These are phyloP conservation scores for Coprinopsis sp. DNA, from an alignment of 768 basidiomycete species.

Conservation along the genomic window DNA sequence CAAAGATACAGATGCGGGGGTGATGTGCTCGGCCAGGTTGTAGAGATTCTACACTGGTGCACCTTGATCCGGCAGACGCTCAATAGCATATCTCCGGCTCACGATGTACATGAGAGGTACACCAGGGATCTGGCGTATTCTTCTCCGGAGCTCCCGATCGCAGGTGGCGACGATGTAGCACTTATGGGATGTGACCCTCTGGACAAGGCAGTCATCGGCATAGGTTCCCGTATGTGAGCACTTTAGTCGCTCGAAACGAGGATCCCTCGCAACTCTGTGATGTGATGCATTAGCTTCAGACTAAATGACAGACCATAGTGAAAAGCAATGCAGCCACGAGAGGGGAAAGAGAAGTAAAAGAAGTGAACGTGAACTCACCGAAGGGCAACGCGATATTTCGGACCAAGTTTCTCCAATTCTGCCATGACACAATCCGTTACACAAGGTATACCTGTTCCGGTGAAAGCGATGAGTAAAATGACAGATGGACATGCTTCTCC, in stretches of 20 bases:
- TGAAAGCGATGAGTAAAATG: conserved; percentile 6
- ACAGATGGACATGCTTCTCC: background rate
- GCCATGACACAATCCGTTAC: conserved; percentile 99
- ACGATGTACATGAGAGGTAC: conserved; percentile 98
- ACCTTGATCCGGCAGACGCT: conserved; percentile 91
- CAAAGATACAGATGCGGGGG: no score
- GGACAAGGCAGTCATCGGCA: conserved; percentile 97
- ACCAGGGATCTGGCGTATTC: conserved; percentile 89
- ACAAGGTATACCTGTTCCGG: conserved; percentile 81
- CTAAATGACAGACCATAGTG: conserved; percentile 2
- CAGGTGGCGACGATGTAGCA: conserved; percentile 98
- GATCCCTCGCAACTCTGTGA: conserved; percentile 91
- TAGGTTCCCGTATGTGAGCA: conserved; percentile 97
- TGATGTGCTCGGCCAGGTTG: background rate
- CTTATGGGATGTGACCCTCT: conserved; percentile 90
- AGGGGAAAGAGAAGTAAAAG: background rate
- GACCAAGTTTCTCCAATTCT: conserved; percentile 95
- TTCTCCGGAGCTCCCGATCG: conserved; percentile 87
- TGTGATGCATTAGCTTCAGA: conserved; percentile 9
- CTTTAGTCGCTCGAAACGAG: conserved; percentile 88
- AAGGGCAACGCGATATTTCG: conserved; percentile 89
- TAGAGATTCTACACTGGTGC: conserved; percentile 39
- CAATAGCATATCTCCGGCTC: conserved; percentile 87
- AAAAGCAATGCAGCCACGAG: no score
- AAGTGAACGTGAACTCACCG: conserved; percentile 51